phyloP scores from a whole-genome alignment of 2,329 filamentous ascomycete genomes.

The Cercospora zeae-maydis region DNA sequence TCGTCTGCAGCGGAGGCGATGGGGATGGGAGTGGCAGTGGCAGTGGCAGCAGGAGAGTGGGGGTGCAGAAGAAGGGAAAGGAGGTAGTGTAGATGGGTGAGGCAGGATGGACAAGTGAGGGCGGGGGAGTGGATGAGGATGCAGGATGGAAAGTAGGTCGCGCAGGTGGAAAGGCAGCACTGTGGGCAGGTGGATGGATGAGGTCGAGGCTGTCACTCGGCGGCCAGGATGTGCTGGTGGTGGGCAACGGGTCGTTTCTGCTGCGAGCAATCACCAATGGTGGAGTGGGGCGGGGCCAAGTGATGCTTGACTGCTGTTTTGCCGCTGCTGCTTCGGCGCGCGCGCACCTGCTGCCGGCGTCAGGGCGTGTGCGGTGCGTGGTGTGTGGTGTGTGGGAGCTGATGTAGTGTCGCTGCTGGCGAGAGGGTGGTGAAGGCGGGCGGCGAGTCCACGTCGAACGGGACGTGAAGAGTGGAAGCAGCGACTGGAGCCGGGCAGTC shows the following conservation, averaged over 20 bases:
- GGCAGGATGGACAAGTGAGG: neutral
- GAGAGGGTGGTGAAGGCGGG: neutral
- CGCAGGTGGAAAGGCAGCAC: neutral
- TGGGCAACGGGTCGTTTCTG: neutral
- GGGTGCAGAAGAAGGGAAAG: neutral
- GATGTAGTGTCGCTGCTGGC: too few species aligned
- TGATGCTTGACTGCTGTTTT: neutral
- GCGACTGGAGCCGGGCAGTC: too few species aligned
- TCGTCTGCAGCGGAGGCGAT: neutral
- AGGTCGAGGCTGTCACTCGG: conserved; percentile 9
- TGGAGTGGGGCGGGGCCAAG: neutral
- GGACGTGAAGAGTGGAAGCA: too few species aligned
- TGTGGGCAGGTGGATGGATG: neutral
- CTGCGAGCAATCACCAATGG: neutral
- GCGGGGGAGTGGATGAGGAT: neutral
- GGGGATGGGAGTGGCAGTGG: conserved; percentile 5
- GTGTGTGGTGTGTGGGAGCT: too few species aligned
- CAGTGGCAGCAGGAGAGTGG: neutral
- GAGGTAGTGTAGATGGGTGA: neutral
- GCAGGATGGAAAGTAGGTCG: neutral
- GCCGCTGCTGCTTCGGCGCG: neutral
- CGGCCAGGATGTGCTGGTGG: neutral
- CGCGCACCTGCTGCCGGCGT: neutral
- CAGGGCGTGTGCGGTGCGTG: neutral
- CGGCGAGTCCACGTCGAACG: neutral